Base-by-base conservation (phyloP, 2,329 filamentous ascomycete genomes). In the Alternaria burnsii region DNA sequence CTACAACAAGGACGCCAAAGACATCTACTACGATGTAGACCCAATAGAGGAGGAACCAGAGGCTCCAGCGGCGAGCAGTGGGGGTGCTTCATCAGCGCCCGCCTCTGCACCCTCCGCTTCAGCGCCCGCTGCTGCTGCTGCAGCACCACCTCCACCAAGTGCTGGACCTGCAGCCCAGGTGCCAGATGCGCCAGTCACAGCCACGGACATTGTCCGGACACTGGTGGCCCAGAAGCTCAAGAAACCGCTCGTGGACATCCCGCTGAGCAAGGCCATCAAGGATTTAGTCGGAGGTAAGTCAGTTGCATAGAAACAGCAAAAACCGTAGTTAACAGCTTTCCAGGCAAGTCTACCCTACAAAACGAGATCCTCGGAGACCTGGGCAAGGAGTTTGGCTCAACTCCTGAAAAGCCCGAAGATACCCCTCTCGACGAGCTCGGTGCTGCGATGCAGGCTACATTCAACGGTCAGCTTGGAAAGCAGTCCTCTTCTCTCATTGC, bases 11-110 rank as follows among this genome's bases (percentile, higher is more conserved):
- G 95, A 99, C 77, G 91, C 93, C 58, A 98, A 97, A 80, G 95
- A 99, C 81, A 99, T 99, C 68, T 99, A 99, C 85, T 99, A 99
- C 81, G 94, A 97, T 77, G 94, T 97, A 44, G 95, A 99, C 76
- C 95, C 95, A 0, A 85, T 97, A 30, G 95, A 99, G 59, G 95
- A 98, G 70, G 77, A 72, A 75, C 76, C 77, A 47, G 90, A 91
- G 74, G 83, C 89, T 1, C 79, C 83, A 12, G 81, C 85, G 24
- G 76, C 81, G 63, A 78, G 86, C 54, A 75, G 78, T 48, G 70
- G 79, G 50, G 68, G 78, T 46, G 70, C 83, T 5, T 71, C 82
- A 48, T 76, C 83, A 43, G 69, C 81, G 22, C 70, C 81, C 55
- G 77, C 82, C 40, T 74, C 83, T 53, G 78, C 85, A 4, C 75